Base-by-base conservation (phyloP, 148 eudicot species). In the Heliamphora exappendiculata region DNA sequence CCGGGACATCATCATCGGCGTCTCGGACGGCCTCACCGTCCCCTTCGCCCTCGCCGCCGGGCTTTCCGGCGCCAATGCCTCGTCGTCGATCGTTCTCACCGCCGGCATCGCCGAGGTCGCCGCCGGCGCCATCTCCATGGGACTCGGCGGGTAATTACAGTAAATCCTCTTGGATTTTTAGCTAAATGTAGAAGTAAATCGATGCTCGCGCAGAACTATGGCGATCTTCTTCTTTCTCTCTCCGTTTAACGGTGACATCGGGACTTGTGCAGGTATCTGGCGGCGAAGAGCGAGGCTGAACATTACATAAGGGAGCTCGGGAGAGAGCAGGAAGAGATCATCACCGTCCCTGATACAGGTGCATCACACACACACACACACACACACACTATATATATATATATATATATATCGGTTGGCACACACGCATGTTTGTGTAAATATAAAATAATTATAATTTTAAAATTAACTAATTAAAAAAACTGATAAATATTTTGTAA, bases 91-190 rank as follows among this genome's bases (percentile, higher is more conserved):
- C 59, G 80, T 94, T 62, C 91, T 94, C 81, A 90, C 97, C 26
- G 98, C 98, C 76, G 98, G 98, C 50, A 82, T 94, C 31, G 98
- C 98, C 3, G 98, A 94, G 59, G 93, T 94, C 39, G 97, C 93
- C 57, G 98, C 98, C 81, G 98, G 98, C 50, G 97, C 98, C 76
- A 91, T 94, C 71, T 90, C 98, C 78, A 91, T 91, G 95, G 98
- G 98, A 22, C 97, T 94, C 75, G 98, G 98, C 82, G 98, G 98
- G 93, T 93, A 83, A n/a, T n/a, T 58, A 11, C 12, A 12, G 42
- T 7, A 5, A 9, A 28, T 68, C 44, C 50, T 1, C 16, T 4
- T n/a, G 29, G 31, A 37, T 7, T 3, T 39, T 39, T 68, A 9
- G 24, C 7, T 1, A 58, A 58, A 58, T 26, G 12, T 7, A 13